Conservation (phyloP, 176 grass and related monocot species). For the Saccharum officinarum region DNA sequence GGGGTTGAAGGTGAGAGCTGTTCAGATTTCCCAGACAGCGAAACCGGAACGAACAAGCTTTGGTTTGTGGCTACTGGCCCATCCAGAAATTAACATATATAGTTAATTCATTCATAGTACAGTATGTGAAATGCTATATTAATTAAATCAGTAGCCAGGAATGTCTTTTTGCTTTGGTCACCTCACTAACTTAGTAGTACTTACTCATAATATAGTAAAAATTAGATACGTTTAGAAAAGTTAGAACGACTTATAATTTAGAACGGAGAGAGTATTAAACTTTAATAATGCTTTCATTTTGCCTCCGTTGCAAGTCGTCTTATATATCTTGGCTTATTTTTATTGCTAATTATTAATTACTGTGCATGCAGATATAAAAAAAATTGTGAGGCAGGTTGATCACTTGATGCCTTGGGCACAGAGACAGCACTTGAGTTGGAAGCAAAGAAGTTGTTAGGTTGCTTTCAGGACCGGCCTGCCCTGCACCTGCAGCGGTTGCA, state of each 20-base stretch:
- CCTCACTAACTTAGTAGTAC: no score
- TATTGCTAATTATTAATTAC: no score
- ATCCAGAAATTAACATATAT: not conserved
- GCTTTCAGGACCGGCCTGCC: not conserved
- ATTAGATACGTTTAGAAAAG: no score
- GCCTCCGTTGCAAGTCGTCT: not conserved
- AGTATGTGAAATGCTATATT: not conserved
- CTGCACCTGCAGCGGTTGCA: not conserved
- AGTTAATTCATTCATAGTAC: not conserved
- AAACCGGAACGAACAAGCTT: not conserved
- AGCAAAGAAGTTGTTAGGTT: not conserved
- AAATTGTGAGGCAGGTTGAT: no score
- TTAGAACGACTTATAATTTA: no score
- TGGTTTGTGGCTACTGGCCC: not conserved
- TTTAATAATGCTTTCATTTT: not conserved
- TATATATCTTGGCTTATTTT: no score
- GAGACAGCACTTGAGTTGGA: not conserved
- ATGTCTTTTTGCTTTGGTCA: no score
- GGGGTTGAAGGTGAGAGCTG: not conserved
- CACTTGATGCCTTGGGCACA: not conserved
- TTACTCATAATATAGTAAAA: no score
- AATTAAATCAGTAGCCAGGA: not conserved
- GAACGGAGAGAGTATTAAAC: no score
- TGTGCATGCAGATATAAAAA: no score
- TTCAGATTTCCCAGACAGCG: not conserved